Evolutionary conservation across 495 filamentous ascomycete genomes (phyloP), one percentile per base, ranked within the genome.

Genomic region (Tuber microsphaerosporum): DNA sequence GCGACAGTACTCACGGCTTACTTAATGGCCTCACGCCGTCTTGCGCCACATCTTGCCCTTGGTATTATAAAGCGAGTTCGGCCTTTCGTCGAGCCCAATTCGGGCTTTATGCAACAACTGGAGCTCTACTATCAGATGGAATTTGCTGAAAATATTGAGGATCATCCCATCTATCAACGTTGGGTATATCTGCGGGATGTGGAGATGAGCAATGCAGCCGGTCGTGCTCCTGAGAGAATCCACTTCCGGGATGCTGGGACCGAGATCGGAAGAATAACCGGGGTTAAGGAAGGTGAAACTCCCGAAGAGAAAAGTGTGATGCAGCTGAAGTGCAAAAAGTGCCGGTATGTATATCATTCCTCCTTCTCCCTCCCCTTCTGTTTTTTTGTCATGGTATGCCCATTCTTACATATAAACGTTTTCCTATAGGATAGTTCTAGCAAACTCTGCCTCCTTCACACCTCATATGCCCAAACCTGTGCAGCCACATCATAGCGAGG

Each of bases 121-220:
- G 86, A 90, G 75, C 84, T 97, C n/a, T 99, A 94, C 84, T 89
- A 93, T 84, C 82, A 90, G 73, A 96, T 97, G 92, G 85, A 87
- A 48, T 88, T 89, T 73, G 82, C 83, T 65, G 85, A 85, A 46
- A 76, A 81, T 75, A 85, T 93, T 74, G 91, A 91, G 71, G 85
- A 85, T 14, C 86, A 93, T 43, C 91, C 93, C 0, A 79, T 86
- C 0, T 99, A 98, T 84, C 92, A 94, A 82, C 89, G 92, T 42
- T 99, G 96, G 96, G 84, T 95, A 22, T 99, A 93, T 81, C 86
- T 89, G 75, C 87, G 89, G 22, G 91, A 94, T 76, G 88, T 97
- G 1, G 89, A 94, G 77, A 87, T 90, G 51, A 92, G 91, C 72
- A 86, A 91, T 19, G 89, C 89, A 1, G 88, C 89, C 48, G 90